These are phyloP conservation scores for Chimonanthus salicifolius DNA, from an alignment of 164 flowering plant genomes.

Conservation along the genomic window DNA sequence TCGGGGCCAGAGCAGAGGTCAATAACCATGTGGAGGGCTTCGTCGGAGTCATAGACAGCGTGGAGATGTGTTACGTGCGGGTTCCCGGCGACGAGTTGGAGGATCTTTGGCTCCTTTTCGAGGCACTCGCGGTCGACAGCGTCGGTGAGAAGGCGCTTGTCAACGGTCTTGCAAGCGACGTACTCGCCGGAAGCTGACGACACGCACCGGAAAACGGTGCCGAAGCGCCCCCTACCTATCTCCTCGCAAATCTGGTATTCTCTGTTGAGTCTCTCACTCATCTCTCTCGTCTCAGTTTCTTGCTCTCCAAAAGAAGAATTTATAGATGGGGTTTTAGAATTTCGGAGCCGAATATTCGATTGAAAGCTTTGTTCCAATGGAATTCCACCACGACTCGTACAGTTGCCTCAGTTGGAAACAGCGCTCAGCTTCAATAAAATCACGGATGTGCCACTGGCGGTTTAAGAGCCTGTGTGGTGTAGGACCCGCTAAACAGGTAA, in stretches of 20 bases:
- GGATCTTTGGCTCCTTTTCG: conserved; percentile 51
- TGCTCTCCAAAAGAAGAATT: neutral
- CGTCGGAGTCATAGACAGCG: conserved; percentile 45
- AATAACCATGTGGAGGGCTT: conserved; percentile 38
- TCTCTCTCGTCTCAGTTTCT: conserved; percentile 13
- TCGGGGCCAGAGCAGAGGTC: conserved; percentile 43
- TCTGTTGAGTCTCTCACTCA: conserved; percentile 43
- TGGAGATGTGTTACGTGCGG: conserved; percentile 38
- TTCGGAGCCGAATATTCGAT: neutral
- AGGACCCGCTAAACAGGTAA: too few species aligned
- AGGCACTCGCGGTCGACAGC: conserved; percentile 55
- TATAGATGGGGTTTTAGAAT: neutral
- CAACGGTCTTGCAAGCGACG: conserved; percentile 67
- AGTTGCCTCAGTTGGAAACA: too few species aligned
- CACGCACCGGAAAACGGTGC: conserved; percentile 51
- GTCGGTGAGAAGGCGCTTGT: conserved; percentile 41
- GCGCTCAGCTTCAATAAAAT: neutral
- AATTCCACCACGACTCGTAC: neutral
- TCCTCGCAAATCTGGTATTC: conserved; percentile 57
- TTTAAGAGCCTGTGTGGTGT: too few species aligned
- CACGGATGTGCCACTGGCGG: neutral
- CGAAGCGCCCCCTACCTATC: conserved; percentile 80
- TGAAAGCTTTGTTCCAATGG: neutral
- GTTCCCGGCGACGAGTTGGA: conserved; percentile 35
- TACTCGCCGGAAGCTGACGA: conserved; percentile 27